Percentiles rank a stretch among this genome's conserved stretches.
Conservation (phyloP, 768 basidiomycete species). For the Leccinellum albellum region DNA sequence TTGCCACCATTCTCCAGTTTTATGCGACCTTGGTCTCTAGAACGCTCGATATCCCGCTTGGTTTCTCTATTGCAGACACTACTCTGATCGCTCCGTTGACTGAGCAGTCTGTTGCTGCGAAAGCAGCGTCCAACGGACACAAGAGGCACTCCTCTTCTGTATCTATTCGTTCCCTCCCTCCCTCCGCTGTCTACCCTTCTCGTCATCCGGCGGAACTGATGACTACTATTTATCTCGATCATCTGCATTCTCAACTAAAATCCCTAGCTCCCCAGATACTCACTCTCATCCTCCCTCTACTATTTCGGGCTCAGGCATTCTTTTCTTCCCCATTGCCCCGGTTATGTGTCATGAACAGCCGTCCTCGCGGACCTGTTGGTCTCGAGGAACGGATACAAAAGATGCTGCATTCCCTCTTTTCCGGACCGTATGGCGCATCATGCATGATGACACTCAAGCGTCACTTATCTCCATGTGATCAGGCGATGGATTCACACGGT, state of each 20-base stretch:
- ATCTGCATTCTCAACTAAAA: conserved; percentile 60
- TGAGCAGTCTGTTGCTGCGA: conserved; percentile 23
- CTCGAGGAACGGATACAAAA: conserved; percentile 58
- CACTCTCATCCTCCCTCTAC: conserved; percentile 56
- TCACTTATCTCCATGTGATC: conserved; percentile 44
- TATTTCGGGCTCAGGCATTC: conserved; percentile 68
- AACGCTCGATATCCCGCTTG: conserved; percentile 38
- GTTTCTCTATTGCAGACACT: conserved; percentile 12
- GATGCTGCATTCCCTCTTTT: conserved; percentile 51
- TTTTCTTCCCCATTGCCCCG: conserved; percentile 66
- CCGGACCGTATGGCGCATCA: conserved; percentile 61
- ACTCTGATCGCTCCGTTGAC: conserved; percentile 27
- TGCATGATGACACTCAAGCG: conserved; percentile 62
- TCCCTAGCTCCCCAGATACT: conserved; percentile 54
- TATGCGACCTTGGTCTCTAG: conserved; percentile 57
- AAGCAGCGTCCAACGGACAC: conserved; percentile 38
- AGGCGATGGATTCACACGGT: conserved; percentile 21
- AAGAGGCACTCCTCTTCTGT: conserved; percentile 60
- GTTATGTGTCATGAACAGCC: conserved; percentile 48
- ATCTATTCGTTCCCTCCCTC: conserved; percentile 44
- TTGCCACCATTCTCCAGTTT: conserved; percentile 55
- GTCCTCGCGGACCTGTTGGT: conserved; percentile 28
- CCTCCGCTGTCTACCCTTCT: conserved; percentile 27
- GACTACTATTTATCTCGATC: conserved; percentile 57
- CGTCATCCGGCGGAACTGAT: conserved; percentile 64